These are phyloP conservation scores for Clitoria ternatea DNA, from an alignment of 306 rosid genomes.

Conservation along the genomic window DNA sequence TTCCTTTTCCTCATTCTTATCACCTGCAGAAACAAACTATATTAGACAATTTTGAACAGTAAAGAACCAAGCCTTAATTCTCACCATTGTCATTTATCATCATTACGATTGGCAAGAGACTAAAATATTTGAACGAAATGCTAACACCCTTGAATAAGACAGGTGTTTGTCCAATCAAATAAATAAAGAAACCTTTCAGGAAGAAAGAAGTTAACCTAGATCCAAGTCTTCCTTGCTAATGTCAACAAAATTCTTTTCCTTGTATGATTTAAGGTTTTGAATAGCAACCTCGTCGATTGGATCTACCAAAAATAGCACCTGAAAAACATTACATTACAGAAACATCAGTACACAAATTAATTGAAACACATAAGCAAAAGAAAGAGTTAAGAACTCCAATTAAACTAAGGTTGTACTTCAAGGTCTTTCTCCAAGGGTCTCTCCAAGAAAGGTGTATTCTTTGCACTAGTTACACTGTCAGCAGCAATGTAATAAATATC, in stretches of 20 bases:
- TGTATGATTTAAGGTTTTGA: slow-evolving; percentile 86
- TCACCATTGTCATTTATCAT: neutral
- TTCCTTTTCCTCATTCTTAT: slow-evolving; percentile 85
- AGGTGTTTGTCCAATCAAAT: neutral
- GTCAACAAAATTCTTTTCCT: slow-evolving; percentile 90
- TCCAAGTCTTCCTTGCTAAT: slow-evolving; percentile 98
- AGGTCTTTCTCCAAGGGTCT: slow-evolving; percentile 70
- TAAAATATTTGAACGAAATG: neutral
- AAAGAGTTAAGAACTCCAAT: neutral
- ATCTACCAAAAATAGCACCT: slow-evolving; percentile 93
- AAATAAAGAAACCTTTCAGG: neutral
- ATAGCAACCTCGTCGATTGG: slow-evolving; percentile 94
- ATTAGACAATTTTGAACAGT: neutral
- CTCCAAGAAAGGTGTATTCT: slow-evolving; percentile 93
- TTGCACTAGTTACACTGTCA: slow-evolving; percentile 92
- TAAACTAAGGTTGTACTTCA: slow-evolving; percentile 50
- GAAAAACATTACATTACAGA: slow-evolving; percentile 24
- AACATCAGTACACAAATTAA: neutral
- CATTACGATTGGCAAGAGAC: neutral
- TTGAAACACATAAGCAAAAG: neutral
- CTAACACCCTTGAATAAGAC: neutral
- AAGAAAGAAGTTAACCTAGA: slow-evolving; percentile 55
- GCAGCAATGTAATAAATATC: slow-evolving; percentile 87
- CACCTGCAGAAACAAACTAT: slow-evolving; percentile 51
- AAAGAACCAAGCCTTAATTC: slow-evolving; percentile 9